Base-by-base conservation (phyloP, 2,329 filamentous ascomycete species). In the Aspergillus terreus region DNA sequence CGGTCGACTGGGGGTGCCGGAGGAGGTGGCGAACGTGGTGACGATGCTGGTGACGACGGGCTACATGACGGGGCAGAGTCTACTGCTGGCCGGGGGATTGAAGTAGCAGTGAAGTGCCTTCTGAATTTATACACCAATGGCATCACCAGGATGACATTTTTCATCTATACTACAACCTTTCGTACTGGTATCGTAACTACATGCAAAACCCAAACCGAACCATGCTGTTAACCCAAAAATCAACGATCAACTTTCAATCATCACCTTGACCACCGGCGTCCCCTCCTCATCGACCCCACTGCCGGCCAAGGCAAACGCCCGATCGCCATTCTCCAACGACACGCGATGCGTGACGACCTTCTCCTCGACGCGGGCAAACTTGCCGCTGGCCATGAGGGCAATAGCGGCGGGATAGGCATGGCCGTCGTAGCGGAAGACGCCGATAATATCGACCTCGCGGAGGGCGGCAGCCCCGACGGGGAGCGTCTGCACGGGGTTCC, bases 11-110 rank as follows among this genome's bases (percentile, higher is more conserved):
- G 82, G 83, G 0, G 77, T 75, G 19, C 79, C 81, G 2, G 74
- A 82, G 46, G 82, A 86, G 66, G 81, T 80, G 47, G 82, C 81
- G 2, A 83, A 82, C 61, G 76, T 80, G 27, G 82, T 86, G 6
- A 77, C 76, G 2, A 84, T 84, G 82, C 68, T 83, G 44, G 79
- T 76, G 55, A 76, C 71, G 60, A 85, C 81, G n/a, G 82, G 82
- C 0, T 85, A 84, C 56, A 67, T 82, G 69, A 83, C 80, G 1
- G 80, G 79, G 1, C 79, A 82, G 65, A 81, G 78, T 54, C 71
- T 82, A 32, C 55, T 82, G 58, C 57, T 82, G 53, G 77, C 75
- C 38, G 79, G 79, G 17, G 78, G 78, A 1, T 65, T 82, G 58
- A 80, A 80, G 59, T 80, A 65, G 52, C 44, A 11, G 27, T 10